These are phyloP conservation scores for Penicillium crustosum DNA, from an alignment of 2,329 filamentous ascomycete species.

Conservation along the genomic window DNA sequence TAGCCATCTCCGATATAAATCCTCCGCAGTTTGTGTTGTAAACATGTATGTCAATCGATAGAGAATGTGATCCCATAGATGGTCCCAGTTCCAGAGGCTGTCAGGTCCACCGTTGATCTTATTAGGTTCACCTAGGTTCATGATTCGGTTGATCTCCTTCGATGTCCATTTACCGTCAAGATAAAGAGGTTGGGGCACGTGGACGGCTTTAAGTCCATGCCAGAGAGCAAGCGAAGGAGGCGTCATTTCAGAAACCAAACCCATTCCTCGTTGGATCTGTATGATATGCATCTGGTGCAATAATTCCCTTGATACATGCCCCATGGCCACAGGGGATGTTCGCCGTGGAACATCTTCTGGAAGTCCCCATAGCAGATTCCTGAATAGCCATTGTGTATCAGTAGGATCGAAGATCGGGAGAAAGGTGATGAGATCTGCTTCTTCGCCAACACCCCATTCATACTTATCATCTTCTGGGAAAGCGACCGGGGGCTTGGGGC, in stretches of 20 bases:
- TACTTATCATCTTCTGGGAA: constrained; percentile 65
- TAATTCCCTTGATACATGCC: constrained; percentile 65
- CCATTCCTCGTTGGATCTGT: not conserved
- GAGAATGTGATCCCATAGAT: not conserved
- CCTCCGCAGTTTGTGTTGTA: not conserved
- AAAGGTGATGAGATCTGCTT: constrained; percentile 73
- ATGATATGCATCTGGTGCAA: constrained; percentile 48
- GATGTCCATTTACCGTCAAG: not conserved
- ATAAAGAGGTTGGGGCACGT: constrained; percentile 6
- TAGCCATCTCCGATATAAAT: not conserved
- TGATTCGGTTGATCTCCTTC: not conserved
- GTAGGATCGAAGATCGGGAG: constrained; percentile 74
- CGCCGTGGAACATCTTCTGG: constrained; percentile 59
- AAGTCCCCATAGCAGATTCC: constrained; percentile 70
- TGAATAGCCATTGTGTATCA: constrained; percentile 70
- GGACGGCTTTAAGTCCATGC: constrained; percentile 9
- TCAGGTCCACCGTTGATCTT: not conserved
- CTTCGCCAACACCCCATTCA: constrained; percentile 51
- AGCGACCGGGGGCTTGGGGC: constrained; percentile 61
- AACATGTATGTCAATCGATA: not conserved
- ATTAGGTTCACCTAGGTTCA: not conserved
- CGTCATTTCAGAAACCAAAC: constrained; percentile 5
- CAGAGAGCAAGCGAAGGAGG: not conserved
- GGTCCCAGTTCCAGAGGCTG: constrained; percentile 1
- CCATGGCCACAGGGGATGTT: constrained; percentile 70